Conservation (phyloP, 2,329 filamentous ascomycete genomes). For the Ascochyta clinopodiicola region DNA sequence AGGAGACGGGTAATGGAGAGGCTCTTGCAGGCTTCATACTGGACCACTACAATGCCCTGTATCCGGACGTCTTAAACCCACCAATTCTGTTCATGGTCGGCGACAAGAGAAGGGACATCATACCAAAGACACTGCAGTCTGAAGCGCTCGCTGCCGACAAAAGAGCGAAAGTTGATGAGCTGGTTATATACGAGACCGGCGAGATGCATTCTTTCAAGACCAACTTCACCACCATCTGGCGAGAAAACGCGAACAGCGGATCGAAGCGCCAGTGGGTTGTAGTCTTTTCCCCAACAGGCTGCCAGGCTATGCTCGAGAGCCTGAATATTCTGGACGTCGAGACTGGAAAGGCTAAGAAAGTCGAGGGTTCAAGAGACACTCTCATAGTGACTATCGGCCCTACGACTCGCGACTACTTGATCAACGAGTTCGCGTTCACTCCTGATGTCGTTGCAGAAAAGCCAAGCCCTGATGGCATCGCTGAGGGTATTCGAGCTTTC, state of each 20-base stretch:
- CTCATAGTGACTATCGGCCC: constrained; percentile 89
- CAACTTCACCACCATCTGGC: constrained; percentile 65
- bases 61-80: constrained; percentile 54
- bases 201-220: constrained; percentile 79
- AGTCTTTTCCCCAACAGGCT: constrained; percentile 70
- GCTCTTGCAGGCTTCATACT: constrained; percentile 79
- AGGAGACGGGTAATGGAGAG: constrained; percentile 85
- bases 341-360: constrained; percentile 44
- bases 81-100: constrained; percentile 87
- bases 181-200: constrained; percentile 85
- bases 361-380: constrained; percentile 52
- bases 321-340: constrained; percentile 55
- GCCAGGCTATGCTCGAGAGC: constrained; percentile 64
- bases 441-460: constrained; percentile 81
- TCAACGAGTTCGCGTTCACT: constrained; percentile 67
- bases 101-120: constrained; percentile 87
- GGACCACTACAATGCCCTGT: constrained; percentile 69
- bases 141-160: constrained; percentile 55
- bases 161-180: constrained; percentile 74
- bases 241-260: constrained; percentile 49
- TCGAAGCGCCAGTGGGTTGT: constrained; percentile 70
- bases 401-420: constrained; percentile 81
- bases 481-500: constrained; percentile 65
- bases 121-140: constrained; percentile 79
- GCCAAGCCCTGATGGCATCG: constrained; percentile 82